Percentiles rank a stretch among this genome's conserved stretches.
Conservation (phyloP, 495 filamentous ascomycete genomes). For the Trichoderma asperelloides region DNA sequence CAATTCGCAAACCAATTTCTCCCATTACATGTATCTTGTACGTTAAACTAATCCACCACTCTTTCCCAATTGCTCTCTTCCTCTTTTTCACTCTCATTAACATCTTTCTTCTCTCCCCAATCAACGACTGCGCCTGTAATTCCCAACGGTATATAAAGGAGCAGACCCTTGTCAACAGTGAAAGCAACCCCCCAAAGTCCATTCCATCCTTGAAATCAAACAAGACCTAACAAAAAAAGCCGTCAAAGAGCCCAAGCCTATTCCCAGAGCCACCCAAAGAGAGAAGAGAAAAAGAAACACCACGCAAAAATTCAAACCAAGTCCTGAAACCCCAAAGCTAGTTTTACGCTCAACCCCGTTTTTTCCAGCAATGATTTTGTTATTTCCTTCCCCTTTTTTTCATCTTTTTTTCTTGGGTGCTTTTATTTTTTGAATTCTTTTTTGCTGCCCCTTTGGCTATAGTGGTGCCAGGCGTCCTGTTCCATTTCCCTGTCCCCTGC, state of each 20-base stretch:
- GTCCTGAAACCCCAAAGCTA: neutral
- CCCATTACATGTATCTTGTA: neutral
- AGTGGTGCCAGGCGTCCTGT: neutral
- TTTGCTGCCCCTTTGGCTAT: neutral
- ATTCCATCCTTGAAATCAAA: neutral
- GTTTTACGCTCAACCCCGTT: neutral
- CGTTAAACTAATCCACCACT: neutral
- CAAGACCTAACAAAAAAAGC: neutral
- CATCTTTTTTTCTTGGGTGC: neutral
- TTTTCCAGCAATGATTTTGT: neutral
- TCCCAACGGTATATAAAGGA: neutral
- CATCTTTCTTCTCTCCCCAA: neutral
- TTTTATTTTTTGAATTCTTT: neutral
- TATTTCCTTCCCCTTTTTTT: neutral
- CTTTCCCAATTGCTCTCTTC: neutral
- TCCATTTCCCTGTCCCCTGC: neutral
- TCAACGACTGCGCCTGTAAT: neutral
- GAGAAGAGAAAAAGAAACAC: neutral
- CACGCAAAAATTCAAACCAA: neutral
- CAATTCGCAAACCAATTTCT: neutral
- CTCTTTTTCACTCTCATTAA: neutral
- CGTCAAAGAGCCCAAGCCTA: neutral
- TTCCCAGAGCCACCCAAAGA: neutral
- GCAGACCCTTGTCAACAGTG: neutral
- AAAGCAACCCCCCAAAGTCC: neutral